Evolutionary conservation across 768 basidiomycete genomes (phyloP), one percentile per base, ranked within the genome.

Genomic region (Neoboletus brunneissimus): DNA sequence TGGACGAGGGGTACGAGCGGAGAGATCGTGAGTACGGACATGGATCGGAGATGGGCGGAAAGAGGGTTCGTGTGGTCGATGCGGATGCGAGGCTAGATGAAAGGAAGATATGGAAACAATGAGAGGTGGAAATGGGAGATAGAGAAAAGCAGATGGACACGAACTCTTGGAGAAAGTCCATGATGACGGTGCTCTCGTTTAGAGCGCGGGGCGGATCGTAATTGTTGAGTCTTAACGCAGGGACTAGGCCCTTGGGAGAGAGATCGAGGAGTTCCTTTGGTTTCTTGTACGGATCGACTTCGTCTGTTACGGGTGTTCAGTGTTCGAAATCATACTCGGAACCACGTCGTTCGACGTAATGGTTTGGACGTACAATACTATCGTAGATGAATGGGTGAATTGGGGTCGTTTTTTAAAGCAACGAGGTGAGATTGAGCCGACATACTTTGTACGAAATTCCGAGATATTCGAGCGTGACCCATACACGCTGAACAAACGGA

Each of bases 281-380:
- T 62, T 92, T 94, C 72, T 84, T 84, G 75, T 92, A 91, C 20
- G 89, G 88, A 70, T 91, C 87, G 29, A 90, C 87, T 71, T 91
- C 89, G 62, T 87, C 89, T 90, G 56, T 52, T 38, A 27, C 32
- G 15, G 22, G 5, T 20, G 18, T 10, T 41, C 6, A 22, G 32
- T 16, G 34, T 49, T 42, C 42, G 27, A 22, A 4, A 10, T 22
- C 25, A 60, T 54, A 12, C 47, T 27, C 37, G 11, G 16, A 11
- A n/a, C 4, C 5, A 43, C 2, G 35, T 4, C 18, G 23, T n/a
- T 32, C 46, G 5, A 32, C 12, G 15, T 4, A 15, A 49, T 44
- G n/a, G 6, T 35, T 41, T 35, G 27, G 37, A 68, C 72, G 61
- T 56, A 80, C 77, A 73, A 52, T 80, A 80, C 79, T 78, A 47